Conservation (phyloP, 305 asterid species). For the Fraxinus paxiana region DNA sequence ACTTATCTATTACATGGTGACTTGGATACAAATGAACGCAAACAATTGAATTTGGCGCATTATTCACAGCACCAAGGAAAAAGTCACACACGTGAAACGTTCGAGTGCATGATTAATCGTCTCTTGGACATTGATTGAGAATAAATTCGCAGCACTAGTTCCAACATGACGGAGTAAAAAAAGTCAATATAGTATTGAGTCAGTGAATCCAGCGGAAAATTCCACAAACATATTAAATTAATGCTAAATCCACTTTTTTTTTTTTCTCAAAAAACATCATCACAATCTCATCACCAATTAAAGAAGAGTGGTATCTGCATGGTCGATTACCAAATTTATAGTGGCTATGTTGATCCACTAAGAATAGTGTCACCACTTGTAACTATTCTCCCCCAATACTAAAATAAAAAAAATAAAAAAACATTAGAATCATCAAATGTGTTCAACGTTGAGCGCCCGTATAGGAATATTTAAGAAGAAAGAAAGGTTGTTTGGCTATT, state of each 20-base stretch:
- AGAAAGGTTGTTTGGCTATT: background rate
- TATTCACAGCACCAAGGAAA: background rate
- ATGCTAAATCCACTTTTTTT: background rate
- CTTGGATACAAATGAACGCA: background rate
- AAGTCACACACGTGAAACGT: background rate
- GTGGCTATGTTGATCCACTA: slow-evolving; percentile 20
- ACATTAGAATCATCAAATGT: background rate
- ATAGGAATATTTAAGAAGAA: slow-evolving; percentile 2
- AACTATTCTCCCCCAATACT: slow-evolving; percentile 3
- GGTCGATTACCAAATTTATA: background rate
- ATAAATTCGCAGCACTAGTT: background rate
- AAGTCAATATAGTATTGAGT: background rate
- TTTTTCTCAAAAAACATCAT: background rate
- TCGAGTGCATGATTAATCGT: background rate
- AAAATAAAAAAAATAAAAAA: background rate
- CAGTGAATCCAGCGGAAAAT: background rate
- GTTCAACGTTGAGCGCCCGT: background rate
- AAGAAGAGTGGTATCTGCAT: background rate
- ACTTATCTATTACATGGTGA: background rate
- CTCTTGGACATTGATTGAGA: background rate
- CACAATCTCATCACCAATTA: background rate
- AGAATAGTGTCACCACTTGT: background rate
- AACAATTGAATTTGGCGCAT: background rate
- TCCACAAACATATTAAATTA: background rate
- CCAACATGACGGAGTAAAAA: background rate